Evolutionary conservation across 2,329 filamentous ascomycete genomes (phyloP), one percentile per base, ranked within the genome.

Genomic region (Fusarium poae): DNA sequence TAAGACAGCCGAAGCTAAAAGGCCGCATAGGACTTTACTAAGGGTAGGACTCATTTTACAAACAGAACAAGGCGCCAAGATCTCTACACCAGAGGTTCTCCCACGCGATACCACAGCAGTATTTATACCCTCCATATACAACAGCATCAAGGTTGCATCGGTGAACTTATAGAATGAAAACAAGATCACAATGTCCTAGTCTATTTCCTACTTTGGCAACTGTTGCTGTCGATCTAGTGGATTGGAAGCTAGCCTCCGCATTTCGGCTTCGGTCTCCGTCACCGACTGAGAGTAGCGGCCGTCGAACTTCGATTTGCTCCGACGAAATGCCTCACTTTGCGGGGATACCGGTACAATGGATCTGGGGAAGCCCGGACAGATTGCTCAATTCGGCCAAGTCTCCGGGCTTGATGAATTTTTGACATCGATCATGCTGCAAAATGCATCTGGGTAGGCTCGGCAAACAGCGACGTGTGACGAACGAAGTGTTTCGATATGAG

Each of bases 161-260:
- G 46, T 13, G 20, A 54, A 62, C 40, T 20, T 5, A 2, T 5
- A 29, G 11, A n/a, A 18, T 4, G 10, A 30, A 30, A 42, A n/a
- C 15, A 42, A n/a, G 18, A 46, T n/a, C 7, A 21, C 25, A 21
- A 42, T 23, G n/a, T 27, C 25, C 29, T 43, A 21, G 21, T 40
- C n/a, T 30, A 9, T 30, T 16, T 1, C 40, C 29, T 2, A 1
- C 46, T 54, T 7, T 20, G 15, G 57, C 10, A 48, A 6, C 7
- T 18, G 10, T 3, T 5, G 3, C 4, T 12, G 48, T 43, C 34
- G 48, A 62, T 62, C 57, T 2, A 16, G n/a, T 27, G 40, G 11
- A 35, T 9, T 13, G 15, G 20, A 55, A 32, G 57, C 48, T 23
- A 55, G 39, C 48, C 49, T 63, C 57, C 21, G 49, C 60, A 34